Evolutionary conservation across 225 moss, liverwort and hornwort genomes (phyloP), one percentile per base, ranked within the genome.

Genomic region (Ulota crispa): DNA sequence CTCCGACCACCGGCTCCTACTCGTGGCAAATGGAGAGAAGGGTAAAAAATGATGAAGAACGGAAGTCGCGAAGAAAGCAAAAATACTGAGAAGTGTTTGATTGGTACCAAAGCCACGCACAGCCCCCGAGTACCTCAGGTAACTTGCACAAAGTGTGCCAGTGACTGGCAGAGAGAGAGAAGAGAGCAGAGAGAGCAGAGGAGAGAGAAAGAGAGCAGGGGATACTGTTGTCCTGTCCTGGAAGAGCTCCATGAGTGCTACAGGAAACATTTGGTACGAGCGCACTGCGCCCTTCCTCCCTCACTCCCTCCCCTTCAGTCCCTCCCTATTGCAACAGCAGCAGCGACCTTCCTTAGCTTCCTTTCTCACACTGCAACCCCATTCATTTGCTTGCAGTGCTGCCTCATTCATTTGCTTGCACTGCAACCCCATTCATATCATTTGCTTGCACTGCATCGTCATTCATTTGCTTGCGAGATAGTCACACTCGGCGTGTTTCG

Each of bases 211-310:
- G 41, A 43, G 45, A 63, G 76, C 63, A 30, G 76, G 76, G 64
- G 47, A 47, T 47, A 14, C 31, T 76, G 64, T 14, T 31, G 76
- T 76, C 76, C 76, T 63, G 50, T 18, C 50, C 50, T 18, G 62
- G 76, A 31, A 62, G 76, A 31, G 63, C 45, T 64, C 47, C 76
- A 64, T 76, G 45, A 76, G 63, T 76, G 76, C 64, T 47, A 60
- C 75, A 75, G 75, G 28, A 20, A 27, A 45, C 28, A 27, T 28
- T 28, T 28, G 42, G 75, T 75, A 75, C 75, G 28, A n/a, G n/a
- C n/a, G n/a, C n/a, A n/a, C n/a, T n/a, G n/a, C n/a, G n/a, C n/a
- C n/a, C n/a, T n/a, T 27, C 11, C 61, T 28, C 61, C 26, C 2
- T 27, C 21, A 5, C 50, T 2, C 50, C 50, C 50, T 5, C 50